These are phyloP conservation scores for Rhodocollybia butyracea DNA, from an alignment of 768 basidiomycete species.

Conservation along the genomic window DNA sequence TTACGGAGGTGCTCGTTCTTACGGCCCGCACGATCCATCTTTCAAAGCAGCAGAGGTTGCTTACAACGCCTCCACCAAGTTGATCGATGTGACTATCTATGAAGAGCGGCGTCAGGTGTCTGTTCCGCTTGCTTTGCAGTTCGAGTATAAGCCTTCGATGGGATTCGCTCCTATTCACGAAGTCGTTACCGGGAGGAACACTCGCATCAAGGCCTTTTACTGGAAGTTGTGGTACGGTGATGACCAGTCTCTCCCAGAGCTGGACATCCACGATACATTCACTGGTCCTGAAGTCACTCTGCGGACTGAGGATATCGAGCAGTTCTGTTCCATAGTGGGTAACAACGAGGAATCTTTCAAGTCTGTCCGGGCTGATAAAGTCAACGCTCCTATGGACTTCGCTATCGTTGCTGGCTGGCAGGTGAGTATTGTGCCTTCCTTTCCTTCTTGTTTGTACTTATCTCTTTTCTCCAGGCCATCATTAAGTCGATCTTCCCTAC, in stretches of 20 bases:
- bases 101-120: conserved; percentile 79
- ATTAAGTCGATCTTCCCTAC: conserved; percentile 97
- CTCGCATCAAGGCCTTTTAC: conserved; percentile 94
- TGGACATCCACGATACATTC: conserved; percentile 80
- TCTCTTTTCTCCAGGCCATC: conserved; percentile 67
- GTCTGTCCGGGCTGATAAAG: conserved; percentile 59
- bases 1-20: conserved; percentile 79
- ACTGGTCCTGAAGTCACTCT: conserved; percentile 84
- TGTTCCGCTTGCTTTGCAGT: conserved; percentile 79
- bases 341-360: conserved; percentile 93
- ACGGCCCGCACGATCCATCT: conserved; percentile 61
- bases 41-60: conserved; percentile 85
- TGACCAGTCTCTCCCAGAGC: conserved; percentile 67
- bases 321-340: conserved; percentile 90
- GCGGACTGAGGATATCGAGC: conserved; percentile 71
- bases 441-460: not conserved
- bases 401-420: conserved; percentile 99
- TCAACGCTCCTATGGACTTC: conserved; percentile 97
- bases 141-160: conserved; percentile 83
- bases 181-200: conserved; percentile 76
- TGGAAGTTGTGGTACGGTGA: conserved; percentile 99
- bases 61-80: conserved; percentile 47
- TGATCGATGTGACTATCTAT: conserved; percentile 71
- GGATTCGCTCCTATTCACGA: conserved; percentile 95
- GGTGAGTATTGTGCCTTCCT: conserved; percentile 50